A percentile compares a stretch with the other conserved stretches of the same genome.
These are phyloP conservation scores for Lepraria neglecta DNA, from an alignment of 495 filamentous ascomycete genomes.

Conservation along the genomic window DNA sequence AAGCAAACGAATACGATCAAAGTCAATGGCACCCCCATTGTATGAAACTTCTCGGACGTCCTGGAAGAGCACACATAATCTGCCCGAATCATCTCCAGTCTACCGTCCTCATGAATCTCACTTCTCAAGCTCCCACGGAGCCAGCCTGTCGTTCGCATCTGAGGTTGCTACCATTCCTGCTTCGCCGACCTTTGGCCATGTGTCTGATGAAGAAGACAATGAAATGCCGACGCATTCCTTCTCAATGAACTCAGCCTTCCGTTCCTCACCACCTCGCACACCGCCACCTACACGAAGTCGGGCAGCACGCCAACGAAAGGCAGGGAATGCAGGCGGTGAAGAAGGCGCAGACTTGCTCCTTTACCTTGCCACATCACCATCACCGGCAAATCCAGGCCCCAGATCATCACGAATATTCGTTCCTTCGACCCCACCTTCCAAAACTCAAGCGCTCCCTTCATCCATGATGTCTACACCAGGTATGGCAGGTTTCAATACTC, in stretches of 20 bases:
- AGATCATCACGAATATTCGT: slow-evolving; percentile 49
- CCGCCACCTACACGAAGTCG: slow-evolving; percentile 63
- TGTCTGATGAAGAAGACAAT: slow-evolving; percentile 74
- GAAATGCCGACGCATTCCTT: slow-evolving; percentile 74
- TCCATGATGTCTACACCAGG: slow-evolving; percentile 88
- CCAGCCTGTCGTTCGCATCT: slow-evolving; percentile 64
- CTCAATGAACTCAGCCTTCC: slow-evolving; percentile 49
- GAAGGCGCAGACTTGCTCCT: slow-evolving; percentile 88
- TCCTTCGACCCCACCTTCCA: slow-evolving; percentile 82
- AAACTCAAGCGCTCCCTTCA: slow-evolving; percentile 66
- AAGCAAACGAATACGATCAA: slow-evolving; percentile 63
- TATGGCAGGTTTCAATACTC: slow-evolving; percentile 48
- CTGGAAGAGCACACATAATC: slow-evolving; percentile 67
- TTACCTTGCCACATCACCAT: slow-evolving; percentile 88
- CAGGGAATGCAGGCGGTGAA: slow-evolving; percentile 48
- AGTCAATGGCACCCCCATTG: slow-evolving; percentile 54
- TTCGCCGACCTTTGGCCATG: slow-evolving; percentile 54
- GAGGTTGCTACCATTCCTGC: slow-evolving; percentile 62
- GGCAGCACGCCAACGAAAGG: slow-evolving; percentile 39
- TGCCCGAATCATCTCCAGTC: slow-evolving; percentile 78
- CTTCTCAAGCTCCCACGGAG: slow-evolving; percentile 55
- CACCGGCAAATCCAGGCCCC: slow-evolving; percentile 54
- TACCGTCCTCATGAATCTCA: slow-evolving; percentile 57
- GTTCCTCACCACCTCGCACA: slow-evolving; percentile 74
- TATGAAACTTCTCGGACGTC: slow-evolving; percentile 51